Evolutionary conservation across 768 basidiomycete genomes (phyloP).

Genomic region (Leccinum variicolor): DNA sequence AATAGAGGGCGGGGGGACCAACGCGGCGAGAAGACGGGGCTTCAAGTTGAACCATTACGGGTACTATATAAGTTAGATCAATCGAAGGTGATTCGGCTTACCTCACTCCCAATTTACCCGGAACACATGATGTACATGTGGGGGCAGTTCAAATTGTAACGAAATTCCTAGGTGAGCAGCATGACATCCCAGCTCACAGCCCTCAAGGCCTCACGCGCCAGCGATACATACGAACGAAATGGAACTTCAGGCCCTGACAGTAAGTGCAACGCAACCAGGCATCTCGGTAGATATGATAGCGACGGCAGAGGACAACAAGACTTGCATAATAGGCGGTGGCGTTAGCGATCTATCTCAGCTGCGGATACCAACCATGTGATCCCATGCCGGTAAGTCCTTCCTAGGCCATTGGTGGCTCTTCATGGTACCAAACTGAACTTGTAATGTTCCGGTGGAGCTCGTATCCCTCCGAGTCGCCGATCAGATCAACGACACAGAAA

Average conservation of each 20-base stretch:
- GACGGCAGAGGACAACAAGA: too few species aligned
- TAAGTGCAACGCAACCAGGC: too few species aligned
- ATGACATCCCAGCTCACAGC: neutral
- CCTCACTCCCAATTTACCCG: neutral
- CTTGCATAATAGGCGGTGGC: too few species aligned
- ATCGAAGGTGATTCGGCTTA: too few species aligned
- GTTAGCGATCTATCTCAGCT: too few species aligned
- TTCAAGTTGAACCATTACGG: constrained; percentile 1
- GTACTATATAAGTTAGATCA: neutral
- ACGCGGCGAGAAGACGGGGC: neutral
- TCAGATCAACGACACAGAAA: neutral
- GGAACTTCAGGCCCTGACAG: too few species aligned
- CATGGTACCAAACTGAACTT: neutral
- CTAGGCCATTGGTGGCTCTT: too few species aligned
- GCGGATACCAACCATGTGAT: neutral
- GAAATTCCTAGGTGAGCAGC: neutral
- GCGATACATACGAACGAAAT: neutral
- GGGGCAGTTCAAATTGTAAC: neutral
- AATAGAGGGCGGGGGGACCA: neutral
- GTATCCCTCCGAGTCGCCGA: neutral
- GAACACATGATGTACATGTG: too few species aligned
- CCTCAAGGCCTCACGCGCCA: neutral
- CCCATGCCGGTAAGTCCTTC: neutral
- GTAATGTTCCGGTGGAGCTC: neutral
- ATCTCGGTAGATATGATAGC: too few species aligned